phyloP scores from a whole-genome alignment of 2,329 filamentous ascomycete genomes.

The Cercospora sp. region DNA sequence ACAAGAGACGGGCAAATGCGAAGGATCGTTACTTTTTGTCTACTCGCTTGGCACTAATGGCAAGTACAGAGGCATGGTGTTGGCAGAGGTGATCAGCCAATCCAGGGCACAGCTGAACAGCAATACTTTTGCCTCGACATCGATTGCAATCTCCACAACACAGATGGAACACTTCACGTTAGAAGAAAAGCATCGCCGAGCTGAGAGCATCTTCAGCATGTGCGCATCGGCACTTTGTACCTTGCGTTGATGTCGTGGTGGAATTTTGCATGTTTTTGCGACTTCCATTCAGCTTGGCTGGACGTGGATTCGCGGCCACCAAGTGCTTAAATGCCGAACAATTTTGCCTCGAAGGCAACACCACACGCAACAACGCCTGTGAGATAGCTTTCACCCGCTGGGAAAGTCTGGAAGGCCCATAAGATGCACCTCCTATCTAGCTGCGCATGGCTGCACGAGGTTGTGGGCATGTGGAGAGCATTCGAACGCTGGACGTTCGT shows the following conservation, averaged over 20 bases:
- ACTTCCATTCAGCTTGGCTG: neutral
- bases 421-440: neutral
- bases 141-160: neutral
- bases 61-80: neutral
- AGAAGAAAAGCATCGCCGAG: neutral
- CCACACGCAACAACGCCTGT: neutral
- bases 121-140: neutral
- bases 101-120: neutral
- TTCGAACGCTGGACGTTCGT: neutral
- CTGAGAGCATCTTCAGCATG: neutral
- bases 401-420: neutral
- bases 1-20: neutral
- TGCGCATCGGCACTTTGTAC: neutral
- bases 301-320: neutral
- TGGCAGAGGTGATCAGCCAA: neutral
- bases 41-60: neutral
- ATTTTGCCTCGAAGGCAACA: constrained; percentile 3
- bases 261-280: neutral
- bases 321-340: neutral
- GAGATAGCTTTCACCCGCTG: neutral
- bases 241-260: neutral
- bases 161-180: neutral
- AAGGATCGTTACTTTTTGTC: neutral
- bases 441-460: neutral
- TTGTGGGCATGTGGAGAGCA: neutral